Evolutionary conservation across 306 rosid genomes (phyloP).

Genomic region (Canavalia ensiformis): DNA sequence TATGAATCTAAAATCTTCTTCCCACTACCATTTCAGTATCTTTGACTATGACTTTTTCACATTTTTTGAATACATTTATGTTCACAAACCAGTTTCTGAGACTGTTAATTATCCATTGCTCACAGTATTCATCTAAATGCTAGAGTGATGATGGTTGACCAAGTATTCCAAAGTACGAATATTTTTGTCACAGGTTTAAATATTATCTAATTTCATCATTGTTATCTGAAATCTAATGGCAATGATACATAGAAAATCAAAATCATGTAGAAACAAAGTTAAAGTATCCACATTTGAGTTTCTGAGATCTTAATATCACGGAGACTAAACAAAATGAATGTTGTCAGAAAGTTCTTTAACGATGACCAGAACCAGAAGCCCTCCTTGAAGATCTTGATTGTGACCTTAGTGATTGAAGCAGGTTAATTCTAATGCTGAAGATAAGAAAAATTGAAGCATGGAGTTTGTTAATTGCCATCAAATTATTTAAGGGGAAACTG

Average conservation of each 20-base stretch:
- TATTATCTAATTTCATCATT: too few species aligned
- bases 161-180: too few species aligned
- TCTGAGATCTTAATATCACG: not conserved
- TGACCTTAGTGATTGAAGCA: slow-evolving; percentile 54
- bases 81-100: too few species aligned
- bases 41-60: too few species aligned
- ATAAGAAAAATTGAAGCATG: slow-evolving; percentile 13
- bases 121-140: too few species aligned
- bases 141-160: too few species aligned
- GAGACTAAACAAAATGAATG: slow-evolving; percentile 10
- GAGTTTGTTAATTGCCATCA: slow-evolving; percentile 2
- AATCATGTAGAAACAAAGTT: not conserved
- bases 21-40: too few species aligned
- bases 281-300: not conserved
- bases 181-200: too few species aligned
- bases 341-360: slow-evolving; percentile 43
- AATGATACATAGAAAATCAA: not conserved
- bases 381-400: slow-evolving; percentile 63
- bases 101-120: too few species aligned
- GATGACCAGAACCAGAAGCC: slow-evolving; percentile 46
- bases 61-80: too few species aligned
- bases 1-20: too few species aligned
- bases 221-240: too few species aligned
- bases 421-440: slow-evolving; percentile 72
- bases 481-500: not conserved